phyloP scores from a whole-genome alignment of 805 yeast species.

The Clavispora santaluciae region DNA sequence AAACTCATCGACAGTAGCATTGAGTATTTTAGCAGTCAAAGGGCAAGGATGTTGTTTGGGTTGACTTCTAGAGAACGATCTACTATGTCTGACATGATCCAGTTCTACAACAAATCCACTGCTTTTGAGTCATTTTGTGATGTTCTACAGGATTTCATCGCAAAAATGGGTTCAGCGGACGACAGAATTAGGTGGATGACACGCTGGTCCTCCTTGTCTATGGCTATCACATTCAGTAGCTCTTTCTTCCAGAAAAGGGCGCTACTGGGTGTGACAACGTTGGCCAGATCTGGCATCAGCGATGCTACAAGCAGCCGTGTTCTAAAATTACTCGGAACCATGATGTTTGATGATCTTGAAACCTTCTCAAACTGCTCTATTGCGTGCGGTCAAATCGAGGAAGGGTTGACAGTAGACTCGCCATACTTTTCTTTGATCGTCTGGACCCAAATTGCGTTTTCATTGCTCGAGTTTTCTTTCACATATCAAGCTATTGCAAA shows the following conservation, averaged over 20 bases:
- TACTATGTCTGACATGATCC: slow-evolving; percentile 27
- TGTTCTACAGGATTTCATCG: slow-evolving; percentile 48
- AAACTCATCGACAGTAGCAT: slow-evolving; percentile 44
- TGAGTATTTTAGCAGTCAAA: slow-evolving; percentile 49
- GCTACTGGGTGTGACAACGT: slow-evolving; percentile 61
- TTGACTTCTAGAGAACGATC: slow-evolving; percentile 48
- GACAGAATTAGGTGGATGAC: slow-evolving; percentile 54
- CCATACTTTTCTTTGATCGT: slow-evolving; percentile 43
- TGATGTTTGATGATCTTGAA: slow-evolving; percentile 18
- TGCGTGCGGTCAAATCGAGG: slow-evolving; percentile 43
- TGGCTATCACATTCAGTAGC: slow-evolving; percentile 56
- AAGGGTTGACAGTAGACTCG: slow-evolving; percentile 45
- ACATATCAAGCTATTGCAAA: slow-evolving; percentile 11
- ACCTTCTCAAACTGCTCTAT: slow-evolving; percentile 36
- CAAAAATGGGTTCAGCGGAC: slow-evolving; percentile 41
- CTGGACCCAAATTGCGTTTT: slow-evolving; percentile 33
- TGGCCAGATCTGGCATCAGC: slow-evolving; percentile 59
- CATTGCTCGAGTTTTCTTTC: slow-evolving; percentile 9
- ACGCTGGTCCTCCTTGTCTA: slow-evolving; percentile 60
- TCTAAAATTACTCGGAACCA: slow-evolving; percentile 22
- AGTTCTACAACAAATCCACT: slow-evolving; percentile 36
- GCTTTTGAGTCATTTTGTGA: slow-evolving; percentile 58
- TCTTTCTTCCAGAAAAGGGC: slow-evolving; percentile 67
- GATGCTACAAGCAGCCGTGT: slow-evolving; percentile 43
- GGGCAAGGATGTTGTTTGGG: slow-evolving; percentile 67